Evolutionary conservation across 495 filamentous ascomycete species (phyloP).

Genomic region (Diplogelasinospora grovesii): DNA sequence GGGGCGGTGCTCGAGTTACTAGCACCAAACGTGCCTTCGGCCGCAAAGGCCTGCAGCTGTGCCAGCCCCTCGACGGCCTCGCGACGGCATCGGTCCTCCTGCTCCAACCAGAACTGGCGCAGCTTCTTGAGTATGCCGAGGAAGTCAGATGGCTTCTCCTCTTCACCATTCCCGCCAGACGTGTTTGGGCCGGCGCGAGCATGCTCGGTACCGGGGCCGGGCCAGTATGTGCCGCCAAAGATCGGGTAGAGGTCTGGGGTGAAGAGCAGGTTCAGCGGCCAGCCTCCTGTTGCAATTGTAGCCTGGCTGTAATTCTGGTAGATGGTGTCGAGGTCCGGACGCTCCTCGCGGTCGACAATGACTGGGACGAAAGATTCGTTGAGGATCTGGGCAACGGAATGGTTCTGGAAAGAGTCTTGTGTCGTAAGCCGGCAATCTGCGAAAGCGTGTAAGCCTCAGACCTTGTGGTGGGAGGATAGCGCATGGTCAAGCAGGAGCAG

Average conservation of each 20-base stretch:
- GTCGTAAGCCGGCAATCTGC: slow-evolving; percentile 90
- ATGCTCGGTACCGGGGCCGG: slow-evolving; percentile 63
- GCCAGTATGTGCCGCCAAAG: slow-evolving; percentile 96
- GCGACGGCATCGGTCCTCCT: slow-evolving; percentile 70
- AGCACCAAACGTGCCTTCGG: slow-evolving; percentile 62
- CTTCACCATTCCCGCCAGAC: slow-evolving; percentile 14
- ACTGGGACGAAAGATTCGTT: slow-evolving; percentile 88
- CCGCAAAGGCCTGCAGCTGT: slow-evolving; percentile 77
- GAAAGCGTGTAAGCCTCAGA: too few relatives aligned
- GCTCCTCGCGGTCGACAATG: slow-evolving; percentile 89
- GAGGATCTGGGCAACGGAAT: slow-evolving; percentile 70
- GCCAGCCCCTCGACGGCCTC: slow-evolving; percentile 76
- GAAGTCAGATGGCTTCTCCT: slow-evolving; percentile 60
- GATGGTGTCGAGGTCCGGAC: slow-evolving; percentile 90
- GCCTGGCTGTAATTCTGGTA: slow-evolving; percentile 99
- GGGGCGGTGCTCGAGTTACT: slow-evolving; percentile 23
- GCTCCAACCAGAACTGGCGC: slow-evolving; percentile 72
- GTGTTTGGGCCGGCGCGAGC: slow-evolving; percentile 20
- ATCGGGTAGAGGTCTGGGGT: slow-evolving; percentile 90
- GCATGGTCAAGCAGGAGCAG: neutral
- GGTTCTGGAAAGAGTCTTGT: slow-evolving; percentile 83
- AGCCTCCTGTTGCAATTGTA: slow-evolving; percentile 85
- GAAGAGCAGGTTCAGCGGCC: slow-evolving; percentile 95
- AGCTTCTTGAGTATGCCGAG: slow-evolving; percentile 79
- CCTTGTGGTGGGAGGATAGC: too few relatives aligned